Evolutionary conservation across 2,329 filamentous ascomycete species (phyloP).

Genomic region (Colletotrichum limetticola): DNA sequence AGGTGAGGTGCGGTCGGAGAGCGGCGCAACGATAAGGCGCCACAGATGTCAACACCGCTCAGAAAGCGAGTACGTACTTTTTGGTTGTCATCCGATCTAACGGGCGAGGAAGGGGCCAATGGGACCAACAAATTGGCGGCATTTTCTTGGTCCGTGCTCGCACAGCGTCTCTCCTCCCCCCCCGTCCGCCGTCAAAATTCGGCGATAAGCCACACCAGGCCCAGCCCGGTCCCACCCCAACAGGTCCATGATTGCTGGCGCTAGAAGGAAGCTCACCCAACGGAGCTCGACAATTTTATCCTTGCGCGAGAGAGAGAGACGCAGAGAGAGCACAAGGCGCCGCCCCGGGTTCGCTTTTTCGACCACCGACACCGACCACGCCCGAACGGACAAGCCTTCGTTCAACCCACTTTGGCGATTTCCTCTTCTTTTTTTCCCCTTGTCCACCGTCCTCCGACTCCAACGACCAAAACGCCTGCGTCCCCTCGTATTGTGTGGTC

Average conservation of each 20-base stretch:
- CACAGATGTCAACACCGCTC: background rate
- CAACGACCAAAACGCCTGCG: background rate
- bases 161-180: background rate
- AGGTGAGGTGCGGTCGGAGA: conserved; percentile 1
- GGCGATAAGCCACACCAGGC: conserved; percentile 18
- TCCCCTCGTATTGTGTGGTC: background rate
- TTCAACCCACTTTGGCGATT: conserved; percentile 29
- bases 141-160: background rate
- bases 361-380: conserved; percentile 15
- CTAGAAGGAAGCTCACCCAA: conserved; percentile 19
- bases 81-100: conserved; percentile 8
- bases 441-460: background rate
- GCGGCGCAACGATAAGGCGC: conserved; percentile 30
- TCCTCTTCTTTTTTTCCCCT: conserved; percentile 21
- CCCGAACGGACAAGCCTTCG: conserved; percentile 4
- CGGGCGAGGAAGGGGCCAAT: background rate
- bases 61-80: conserved; percentile 7
- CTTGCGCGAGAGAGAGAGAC: conserved; percentile 11
- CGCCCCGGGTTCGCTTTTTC: background rate
- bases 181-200: background rate
- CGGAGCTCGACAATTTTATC: conserved; percentile 32
- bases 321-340: background rate
- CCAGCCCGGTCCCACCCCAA: conserved; percentile 19
- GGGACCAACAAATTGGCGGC: conserved; percentile 15
- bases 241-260: conserved; percentile 9